Evolutionary conservation across 345 rosid species (phyloP).

Genomic region (Reutealis trisperma): DNA sequence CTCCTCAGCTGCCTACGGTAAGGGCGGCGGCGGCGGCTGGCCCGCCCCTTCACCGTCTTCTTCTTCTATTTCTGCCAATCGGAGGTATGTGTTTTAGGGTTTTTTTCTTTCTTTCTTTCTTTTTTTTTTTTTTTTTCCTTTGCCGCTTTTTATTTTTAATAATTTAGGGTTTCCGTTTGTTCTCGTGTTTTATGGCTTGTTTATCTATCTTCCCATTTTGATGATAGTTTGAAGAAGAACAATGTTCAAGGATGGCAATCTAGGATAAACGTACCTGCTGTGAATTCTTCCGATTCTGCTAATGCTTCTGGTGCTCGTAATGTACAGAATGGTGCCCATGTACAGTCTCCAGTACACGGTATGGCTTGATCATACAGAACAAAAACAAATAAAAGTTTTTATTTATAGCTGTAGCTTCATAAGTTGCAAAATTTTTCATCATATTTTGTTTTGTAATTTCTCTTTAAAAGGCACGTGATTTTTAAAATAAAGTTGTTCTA

Average conservation of each 20-base stretch:
- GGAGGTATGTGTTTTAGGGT: constrained; percentile 48
- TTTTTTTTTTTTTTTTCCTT: too few relatives aligned
- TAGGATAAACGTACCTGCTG: constrained; percentile 49
- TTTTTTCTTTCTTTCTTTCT: too few relatives aligned
- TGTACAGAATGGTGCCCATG: constrained; percentile 59
- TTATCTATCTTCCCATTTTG: constrained; percentile 9
- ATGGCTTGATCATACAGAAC: constrained; percentile 14
- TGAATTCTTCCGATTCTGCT: constrained; percentile 41
- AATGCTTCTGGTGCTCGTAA: constrained; percentile 41
- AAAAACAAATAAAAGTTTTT: neutral
- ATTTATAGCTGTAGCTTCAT: neutral
- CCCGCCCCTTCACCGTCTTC: constrained; percentile 68
- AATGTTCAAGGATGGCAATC: constrained; percentile 77
- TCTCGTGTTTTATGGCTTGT: neutral
- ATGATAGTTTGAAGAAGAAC: constrained; percentile 65
- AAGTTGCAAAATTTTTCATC: too few relatives aligned
- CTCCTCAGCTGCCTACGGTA: constrained; percentile 63
- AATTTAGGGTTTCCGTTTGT: constrained; percentile 8
- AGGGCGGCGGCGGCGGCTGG: constrained; percentile 63
- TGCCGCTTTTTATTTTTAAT: neutral
- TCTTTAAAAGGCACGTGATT: neutral
- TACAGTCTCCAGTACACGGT: constrained; percentile 62
- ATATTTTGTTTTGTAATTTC: neutral
- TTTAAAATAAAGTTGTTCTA: neutral
- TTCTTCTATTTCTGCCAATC: constrained; percentile 42